Evolutionary conservation across 2,329 filamentous ascomycete genomes (phyloP), one percentile per base, ranked within the genome.

Genomic region (Catunica adiposa): DNA sequence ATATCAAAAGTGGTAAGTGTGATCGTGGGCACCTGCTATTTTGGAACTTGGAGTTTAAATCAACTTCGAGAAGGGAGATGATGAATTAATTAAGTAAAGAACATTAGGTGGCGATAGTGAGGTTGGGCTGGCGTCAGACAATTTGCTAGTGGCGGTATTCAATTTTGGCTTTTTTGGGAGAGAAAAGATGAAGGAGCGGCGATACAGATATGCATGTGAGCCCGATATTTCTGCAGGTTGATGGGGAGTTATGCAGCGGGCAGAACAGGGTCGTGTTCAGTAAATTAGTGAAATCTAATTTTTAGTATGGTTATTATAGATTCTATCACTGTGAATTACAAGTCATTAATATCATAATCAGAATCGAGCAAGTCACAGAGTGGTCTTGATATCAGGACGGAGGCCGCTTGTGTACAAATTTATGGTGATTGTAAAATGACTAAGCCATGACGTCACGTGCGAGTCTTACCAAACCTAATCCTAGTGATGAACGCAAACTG

Each of bases 1-100:
- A 15, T 11, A 14, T 23, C 46, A 37, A 40, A 50, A 48, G 55
- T 20, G 42, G 56, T 34, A 40, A 46, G 22, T 58, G 44, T 46
- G 53, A 51, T 54, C 29, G 29, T 34, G 29, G 29, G 29, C 29
- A 34, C 29, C 29, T 34, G 29, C 29, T 34, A 11, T 34, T 34
- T 34, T n/a, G n/a, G n/a, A n/a, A n/a, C n/a, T n/a, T n/a, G n/a
- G n/a, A n/a, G n/a, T n/a, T n/a, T n/a, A n/a, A n/a, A n/a, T 60
- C 58, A 22, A 31, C 40, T 17, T 29, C n/a, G 34, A 9, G 31
- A 34, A 34, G 11, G 29, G 29, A 11, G 29, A 26, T 7, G 14
- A 17, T 7, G 7, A 3, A 20, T 48, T 14, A 48, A 20, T 14
- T 23, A 22, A 6, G n/a, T 17, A 6, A 23, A 17, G 25, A 48